These are phyloP conservation scores for Cymbopogon flexuosus DNA, from an alignment of 202 grass and related monocot species.

Conservation along the genomic window DNA sequence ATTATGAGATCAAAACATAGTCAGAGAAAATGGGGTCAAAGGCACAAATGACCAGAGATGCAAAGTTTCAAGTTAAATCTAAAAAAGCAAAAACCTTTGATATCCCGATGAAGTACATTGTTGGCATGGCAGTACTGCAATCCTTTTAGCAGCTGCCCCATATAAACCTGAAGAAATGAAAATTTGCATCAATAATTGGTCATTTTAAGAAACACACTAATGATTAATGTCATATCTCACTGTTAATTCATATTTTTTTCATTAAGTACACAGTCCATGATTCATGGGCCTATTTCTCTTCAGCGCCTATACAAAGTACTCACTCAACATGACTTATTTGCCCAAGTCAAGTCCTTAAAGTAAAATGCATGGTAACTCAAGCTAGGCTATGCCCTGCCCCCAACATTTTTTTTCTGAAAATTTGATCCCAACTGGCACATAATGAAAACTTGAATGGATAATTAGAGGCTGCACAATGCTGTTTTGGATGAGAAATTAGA, in stretches of 20 bases:
- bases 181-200: not conserved
- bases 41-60: not conserved
- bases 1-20: conserved; percentile 2
- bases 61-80: conserved; percentile 18
- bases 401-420: not conserved
- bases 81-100: conserved; percentile 54
- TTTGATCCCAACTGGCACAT: not conserved
- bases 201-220: not conserved
- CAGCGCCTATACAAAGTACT: not conserved
- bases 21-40: not conserved
- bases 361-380: not conserved
- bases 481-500: not conserved
- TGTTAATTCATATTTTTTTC: not conserved
- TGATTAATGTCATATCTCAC: no score
- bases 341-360: not conserved
- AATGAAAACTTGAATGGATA: not conserved
- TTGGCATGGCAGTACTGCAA: conserved; percentile 61
- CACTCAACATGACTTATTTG: not conserved
- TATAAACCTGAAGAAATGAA: conserved; percentile 41
- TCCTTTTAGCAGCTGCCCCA: conserved; percentile 55
- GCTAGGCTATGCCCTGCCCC: not conserved
- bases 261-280: not conserved
- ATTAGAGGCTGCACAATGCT: not conserved
- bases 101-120: conserved; percentile 63
- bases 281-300: not conserved